Base-by-base conservation (phyloP, 2,329 filamentous ascomycete species). In the Pochonia chlamydosporia region DNA sequence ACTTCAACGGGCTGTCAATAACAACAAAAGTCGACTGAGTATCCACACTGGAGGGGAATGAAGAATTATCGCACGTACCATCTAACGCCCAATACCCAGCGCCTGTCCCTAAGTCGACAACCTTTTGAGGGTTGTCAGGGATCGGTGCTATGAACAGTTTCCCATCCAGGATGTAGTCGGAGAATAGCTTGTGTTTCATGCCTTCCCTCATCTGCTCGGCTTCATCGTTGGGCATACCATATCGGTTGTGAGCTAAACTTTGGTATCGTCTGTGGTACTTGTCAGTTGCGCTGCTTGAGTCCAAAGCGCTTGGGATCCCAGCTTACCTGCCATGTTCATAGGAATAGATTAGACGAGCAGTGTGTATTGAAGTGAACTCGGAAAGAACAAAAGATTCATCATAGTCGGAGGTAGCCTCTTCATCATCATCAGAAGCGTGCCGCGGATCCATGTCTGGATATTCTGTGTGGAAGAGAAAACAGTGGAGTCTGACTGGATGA, bases 21-120 rank as follows among this genome's bases (percentile, higher is more conserved):
- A 24, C 37, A 40, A n/a, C n/a, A n/a, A n/a, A n/a, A 31, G 28
- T 14, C 11, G 20, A 18, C 13, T 20, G 10, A 13, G 4, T 7
- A 25, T 23, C 2, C 9, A 21, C 8, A 16, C 7, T 4, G 37
- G 20, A 13, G 37, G 21, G 25, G 40, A 14, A 28, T 13, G 26
- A 20, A 20, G 18, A 8, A 14, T 6, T 14, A 52, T 54, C 40
- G 43, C 16, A 61, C 65, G 31, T 55, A 75, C 72, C 63, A 54
- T 75, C 72, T 45, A 79, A 72, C 3, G 78, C 78, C 79, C 79
- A 83, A 36, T 79, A 67, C 24, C 72, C 72, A 26, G 70, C 72
- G 5, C 74, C 74, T 4, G 73, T 76, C 23, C 74, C 74, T 14
- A 76, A 56, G 49, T 77, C 73, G 30, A 76, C 60, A 48, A 78